phyloP scores from a whole-genome alignment of 805 yeast genomes.

The Sugiyamaella marilandica region DNA sequence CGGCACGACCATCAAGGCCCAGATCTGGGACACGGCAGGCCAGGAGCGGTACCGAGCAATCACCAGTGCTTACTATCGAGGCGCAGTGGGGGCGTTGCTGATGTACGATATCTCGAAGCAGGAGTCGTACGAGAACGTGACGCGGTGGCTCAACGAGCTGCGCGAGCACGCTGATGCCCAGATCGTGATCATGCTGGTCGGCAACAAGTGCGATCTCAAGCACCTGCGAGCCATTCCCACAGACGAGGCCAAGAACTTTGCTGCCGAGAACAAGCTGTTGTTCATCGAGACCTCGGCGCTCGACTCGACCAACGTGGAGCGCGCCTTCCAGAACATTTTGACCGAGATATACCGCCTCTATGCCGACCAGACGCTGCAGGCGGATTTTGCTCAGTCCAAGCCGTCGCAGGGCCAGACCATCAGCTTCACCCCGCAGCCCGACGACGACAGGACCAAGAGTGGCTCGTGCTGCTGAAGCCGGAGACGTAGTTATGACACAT shows the following conservation, averaged over 20 bases:
- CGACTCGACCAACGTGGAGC: conserved; percentile 90
- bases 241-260: conserved; percentile 93
- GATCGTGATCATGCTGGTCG: conserved; percentile 93
- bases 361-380: conserved; percentile 88
- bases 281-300: conserved; percentile 93
- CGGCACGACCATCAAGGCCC: conserved; percentile 93
- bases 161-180: conserved; percentile 96
- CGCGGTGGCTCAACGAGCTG: conserved; percentile 89
- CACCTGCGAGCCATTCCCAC: conserved; percentile 96
- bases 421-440: conserved; percentile 88
- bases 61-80: conserved; percentile 94
- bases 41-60: conserved; percentile 98
- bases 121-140: conserved; percentile 82
- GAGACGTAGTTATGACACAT: neutral
- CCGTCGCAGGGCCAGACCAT: conserved; percentile 88
- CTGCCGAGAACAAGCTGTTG: conserved; percentile 80
- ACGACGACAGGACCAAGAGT: conserved; percentile 51
- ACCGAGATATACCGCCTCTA: conserved; percentile 94
- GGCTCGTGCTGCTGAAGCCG: conserved; percentile 21
- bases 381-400: conserved; percentile 55
- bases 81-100: conserved; percentile 95
- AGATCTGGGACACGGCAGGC: conserved; percentile 99
- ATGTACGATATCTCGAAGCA: conserved; percentile 95
- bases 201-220: conserved; percentile 92
- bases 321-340: conserved; percentile 87